Evolutionary conservation across 352 stramenopile genomes (phyloP).

Genomic region (Globisporangium mamillatum): DNA sequence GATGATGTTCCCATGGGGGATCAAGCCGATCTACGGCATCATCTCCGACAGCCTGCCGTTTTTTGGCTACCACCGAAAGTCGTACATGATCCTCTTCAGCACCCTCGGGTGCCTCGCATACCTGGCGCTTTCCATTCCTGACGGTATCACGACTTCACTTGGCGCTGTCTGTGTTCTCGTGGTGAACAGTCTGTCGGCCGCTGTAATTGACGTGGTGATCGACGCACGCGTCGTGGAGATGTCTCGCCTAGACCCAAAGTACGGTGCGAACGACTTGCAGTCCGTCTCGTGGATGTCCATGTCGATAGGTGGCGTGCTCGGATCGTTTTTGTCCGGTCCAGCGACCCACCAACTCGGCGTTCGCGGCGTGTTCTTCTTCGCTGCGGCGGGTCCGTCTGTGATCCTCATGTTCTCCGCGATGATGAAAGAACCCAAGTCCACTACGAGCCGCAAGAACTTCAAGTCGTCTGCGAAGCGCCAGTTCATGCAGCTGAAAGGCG

Average conservation of each 20-base stretch:
- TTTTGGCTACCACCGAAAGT: slow-evolving; percentile 93
- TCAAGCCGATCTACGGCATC: slow-evolving; percentile 96
- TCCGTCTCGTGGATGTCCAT: slow-evolving; percentile 94
- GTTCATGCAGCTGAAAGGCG: slow-evolving; percentile 63
- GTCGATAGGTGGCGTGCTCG: slow-evolving; percentile 90
- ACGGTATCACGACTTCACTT: slow-evolving; percentile 53
- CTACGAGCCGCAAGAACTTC: slow-evolving; percentile 45
- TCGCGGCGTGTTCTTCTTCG: slow-evolving; percentile 91
- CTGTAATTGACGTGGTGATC: slow-evolving; percentile 95
- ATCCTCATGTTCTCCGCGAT: slow-evolving; percentile 87
- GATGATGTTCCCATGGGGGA: slow-evolving; percentile 94
- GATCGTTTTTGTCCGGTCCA: slow-evolving; percentile 90
- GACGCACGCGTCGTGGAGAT: slow-evolving; percentile 96
- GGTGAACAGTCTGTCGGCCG: slow-evolving; percentile 86
- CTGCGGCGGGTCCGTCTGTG: slow-evolving; percentile 84
- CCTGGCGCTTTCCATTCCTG: slow-evolving; percentile 54
- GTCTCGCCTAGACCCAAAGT: slow-evolving; percentile 78
- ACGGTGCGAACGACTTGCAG: slow-evolving; percentile 92
- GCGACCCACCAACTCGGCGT: slow-evolving; percentile 90
- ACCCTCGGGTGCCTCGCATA: slow-evolving; percentile 54
- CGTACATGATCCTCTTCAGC: slow-evolving; percentile 92
- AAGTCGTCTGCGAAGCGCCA: slow-evolving; percentile 49
- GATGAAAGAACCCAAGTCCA: slow-evolving; percentile 83
- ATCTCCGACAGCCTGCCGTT: slow-evolving; percentile 94
- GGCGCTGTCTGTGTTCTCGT: slow-evolving; percentile 61